A percentile compares a stretch with the other conserved stretches of the same genome.
Evolutionary conservation across 371 early-diverging fungal genomes (phyloP).

Genomic region (Spraguea lophii): DNA sequence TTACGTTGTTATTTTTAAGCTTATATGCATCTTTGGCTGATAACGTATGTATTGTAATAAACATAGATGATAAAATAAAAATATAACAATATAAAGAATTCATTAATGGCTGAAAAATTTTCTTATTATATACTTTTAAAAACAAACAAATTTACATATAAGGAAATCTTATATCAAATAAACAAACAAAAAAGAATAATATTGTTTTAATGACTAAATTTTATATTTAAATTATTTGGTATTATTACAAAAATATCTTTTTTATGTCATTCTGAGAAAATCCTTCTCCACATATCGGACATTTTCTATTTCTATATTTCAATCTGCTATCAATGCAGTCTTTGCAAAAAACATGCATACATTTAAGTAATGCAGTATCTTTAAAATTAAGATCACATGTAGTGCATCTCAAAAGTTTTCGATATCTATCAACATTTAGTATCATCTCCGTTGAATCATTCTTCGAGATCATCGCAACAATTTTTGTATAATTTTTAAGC

Average conservation of each 20-base stretch:
- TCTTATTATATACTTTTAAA: too few relatives aligned
- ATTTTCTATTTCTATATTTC: slow-evolving; percentile 77
- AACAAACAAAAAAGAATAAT: too few relatives aligned
- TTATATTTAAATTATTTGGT: neutral
- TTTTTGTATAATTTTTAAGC: neutral
- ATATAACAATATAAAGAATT: too few relatives aligned
- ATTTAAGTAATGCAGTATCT: slow-evolving; percentile 37
- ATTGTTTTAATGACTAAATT: too few relatives aligned
- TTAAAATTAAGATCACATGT: slow-evolving; percentile 40
- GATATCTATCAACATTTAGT: slow-evolving; percentile 23
- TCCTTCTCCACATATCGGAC: slow-evolving; percentile 73
- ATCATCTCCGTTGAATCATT: slow-evolving; percentile 3
- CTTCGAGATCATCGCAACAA: neutral
- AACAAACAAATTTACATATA: too few relatives aligned
- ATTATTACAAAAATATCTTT: slow-evolving; percentile 51
- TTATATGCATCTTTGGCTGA: too few relatives aligned
- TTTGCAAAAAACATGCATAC: slow-evolving; percentile 49
- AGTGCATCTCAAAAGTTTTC: slow-evolving; percentile 31
- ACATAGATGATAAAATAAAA: too few relatives aligned
- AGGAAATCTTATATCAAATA: too few relatives aligned
- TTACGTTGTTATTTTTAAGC: too few relatives aligned
- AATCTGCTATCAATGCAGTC: slow-evolving; percentile 67
- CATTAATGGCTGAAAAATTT: too few relatives aligned
- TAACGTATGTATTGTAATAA: too few relatives aligned
- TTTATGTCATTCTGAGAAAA: slow-evolving; percentile 73